Percentiles rank a stretch among this genome's conserved stretches.
These are phyloP conservation scores for Cucumis melo DNA, from an alignment of 306 rosid species.

Conservation along the genomic window DNA sequence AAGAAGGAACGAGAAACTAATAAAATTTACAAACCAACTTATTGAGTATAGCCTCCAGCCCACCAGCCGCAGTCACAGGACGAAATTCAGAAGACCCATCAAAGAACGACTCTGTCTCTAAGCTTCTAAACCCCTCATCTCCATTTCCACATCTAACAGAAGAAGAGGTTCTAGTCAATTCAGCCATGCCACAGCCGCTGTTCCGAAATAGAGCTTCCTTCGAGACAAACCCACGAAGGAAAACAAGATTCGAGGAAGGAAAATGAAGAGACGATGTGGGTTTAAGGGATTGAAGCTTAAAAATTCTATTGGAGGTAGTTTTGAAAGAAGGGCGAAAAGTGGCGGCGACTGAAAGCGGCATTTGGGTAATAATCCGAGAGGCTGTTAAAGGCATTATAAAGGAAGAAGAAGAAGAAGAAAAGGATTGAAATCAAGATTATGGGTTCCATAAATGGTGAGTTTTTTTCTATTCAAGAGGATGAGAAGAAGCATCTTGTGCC, in stretches of 20 bases:
- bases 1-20: background rate
- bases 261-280: slow-evolving; percentile 14
- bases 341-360: slow-evolving; percentile 8
- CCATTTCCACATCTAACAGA: slow-evolving; percentile 19
- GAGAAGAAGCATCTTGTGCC: background rate
- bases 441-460: background rate
- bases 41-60: slow-evolving; percentile 44
- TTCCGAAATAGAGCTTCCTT: slow-evolving; percentile 7
- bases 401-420: background rate
- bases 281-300: slow-evolving; percentile 13
- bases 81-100: slow-evolving; percentile 24
- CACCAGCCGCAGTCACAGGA: slow-evolving; percentile 8
- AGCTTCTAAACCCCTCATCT: slow-evolving; percentile 28
- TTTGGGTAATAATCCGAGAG: background rate
- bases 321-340: background rate
- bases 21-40: slow-evolving; percentile 36
- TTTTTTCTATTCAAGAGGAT: too few relatives aligned
- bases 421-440: background rate
- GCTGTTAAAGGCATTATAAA: background rate
- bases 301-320: background rate
- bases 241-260: slow-evolving; percentile 20
- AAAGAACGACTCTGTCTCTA: slow-evolving; percentile 42
- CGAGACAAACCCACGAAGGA: slow-evolving; percentile 12
- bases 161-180: slow-evolving; percentile 17
- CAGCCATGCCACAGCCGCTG: slow-evolving; percentile 18